A percentile compares a stretch with the other conserved stretches of the same genome.
phyloP scores from a whole-genome alignment of 2,329 filamentous ascomycete genomes.

The Botryotinia narcissicola region DNA sequence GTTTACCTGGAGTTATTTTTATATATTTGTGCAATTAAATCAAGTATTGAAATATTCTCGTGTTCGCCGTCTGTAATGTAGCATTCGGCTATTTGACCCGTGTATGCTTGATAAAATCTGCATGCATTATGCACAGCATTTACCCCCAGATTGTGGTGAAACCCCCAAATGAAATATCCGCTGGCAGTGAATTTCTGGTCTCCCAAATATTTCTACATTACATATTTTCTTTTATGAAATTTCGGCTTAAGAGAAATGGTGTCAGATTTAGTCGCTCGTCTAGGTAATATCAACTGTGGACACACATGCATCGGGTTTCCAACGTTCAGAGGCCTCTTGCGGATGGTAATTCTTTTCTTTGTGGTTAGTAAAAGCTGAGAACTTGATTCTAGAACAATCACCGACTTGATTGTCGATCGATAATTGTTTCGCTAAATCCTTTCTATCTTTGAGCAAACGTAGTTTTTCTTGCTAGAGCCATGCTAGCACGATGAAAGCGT shows the following conservation, averaged over 20 bases:
- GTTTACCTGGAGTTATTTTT: not conserved
- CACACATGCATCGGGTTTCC: not conserved
- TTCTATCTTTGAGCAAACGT: not conserved
- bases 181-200: not conserved
- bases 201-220: not conserved
- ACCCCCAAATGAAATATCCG: not conserved
- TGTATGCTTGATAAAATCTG: not conserved
- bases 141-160: not conserved
- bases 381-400: not conserved
- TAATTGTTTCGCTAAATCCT: not conserved
- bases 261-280: not conserved
- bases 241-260: not conserved
- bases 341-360: not conserved
- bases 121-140: constrained; percentile 2
- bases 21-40: not conserved
- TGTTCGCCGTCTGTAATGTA: not conserved
- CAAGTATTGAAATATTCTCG: not conserved
- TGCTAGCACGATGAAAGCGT: not conserved
- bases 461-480: not conserved
- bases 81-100: not conserved
- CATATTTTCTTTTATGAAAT: not conserved
- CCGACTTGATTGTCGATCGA: not conserved
- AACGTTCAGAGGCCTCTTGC: not conserved
- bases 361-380: not conserved
- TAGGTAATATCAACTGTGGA: not conserved